Conservation (phyloP, 2,329 filamentous ascomycete genomes). For the Basipetospora sp. region DNA sequence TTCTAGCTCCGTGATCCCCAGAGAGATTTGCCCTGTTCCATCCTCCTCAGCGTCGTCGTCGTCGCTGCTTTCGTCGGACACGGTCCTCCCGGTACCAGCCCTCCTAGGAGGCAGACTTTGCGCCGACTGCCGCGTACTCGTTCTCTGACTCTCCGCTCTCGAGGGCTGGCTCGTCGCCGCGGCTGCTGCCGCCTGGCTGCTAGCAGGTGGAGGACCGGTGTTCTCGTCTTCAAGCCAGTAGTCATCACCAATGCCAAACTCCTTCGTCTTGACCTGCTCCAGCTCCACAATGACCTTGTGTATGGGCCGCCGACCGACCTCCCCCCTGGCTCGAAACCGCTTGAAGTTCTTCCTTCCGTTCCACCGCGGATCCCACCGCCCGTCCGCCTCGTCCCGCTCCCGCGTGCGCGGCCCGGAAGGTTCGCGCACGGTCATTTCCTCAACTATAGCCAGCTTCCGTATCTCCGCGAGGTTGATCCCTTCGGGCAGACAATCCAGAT, state of each 20-base stretch:
- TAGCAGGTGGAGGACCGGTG: conserved; percentile 14
- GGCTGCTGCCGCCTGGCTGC: conserved; percentile 9
- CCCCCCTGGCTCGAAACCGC: conserved; percentile 54
- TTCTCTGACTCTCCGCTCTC: conserved; percentile 11
- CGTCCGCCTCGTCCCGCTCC: conserved; percentile 37
- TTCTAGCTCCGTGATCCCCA: conserved; percentile 13
- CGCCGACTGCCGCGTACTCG: conserved; percentile 11
- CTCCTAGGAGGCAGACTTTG: conserved; percentile 6
- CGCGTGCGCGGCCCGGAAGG: conserved; percentile 16
- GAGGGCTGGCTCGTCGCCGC: conserved; percentile 9
- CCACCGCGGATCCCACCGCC: conserved; percentile 75
- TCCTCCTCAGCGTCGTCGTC: conserved; percentile 9
- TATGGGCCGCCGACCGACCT: conserved; percentile 25
- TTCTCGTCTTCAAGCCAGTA: conserved; percentile 52
- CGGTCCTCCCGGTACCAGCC: conserved; percentile 12
- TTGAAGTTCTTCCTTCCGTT: conserved; percentile 96
- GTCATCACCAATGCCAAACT: conserved; percentile 59
- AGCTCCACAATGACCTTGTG: conserved; percentile 51
- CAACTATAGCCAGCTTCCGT: conserved; percentile 58
- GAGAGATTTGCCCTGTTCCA: conserved; percentile 6
- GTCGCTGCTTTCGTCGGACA: conserved; percentile 25
- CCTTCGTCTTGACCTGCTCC: conserved; percentile 55
- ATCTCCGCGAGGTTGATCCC: conserved; percentile 61
- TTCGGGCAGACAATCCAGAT: conserved; percentile 36
- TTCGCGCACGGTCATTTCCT: conserved; percentile 53